Evolutionary conservation across 176 grass and related monocot species (phyloP).

Genomic region (Hordeum marinum): DNA sequence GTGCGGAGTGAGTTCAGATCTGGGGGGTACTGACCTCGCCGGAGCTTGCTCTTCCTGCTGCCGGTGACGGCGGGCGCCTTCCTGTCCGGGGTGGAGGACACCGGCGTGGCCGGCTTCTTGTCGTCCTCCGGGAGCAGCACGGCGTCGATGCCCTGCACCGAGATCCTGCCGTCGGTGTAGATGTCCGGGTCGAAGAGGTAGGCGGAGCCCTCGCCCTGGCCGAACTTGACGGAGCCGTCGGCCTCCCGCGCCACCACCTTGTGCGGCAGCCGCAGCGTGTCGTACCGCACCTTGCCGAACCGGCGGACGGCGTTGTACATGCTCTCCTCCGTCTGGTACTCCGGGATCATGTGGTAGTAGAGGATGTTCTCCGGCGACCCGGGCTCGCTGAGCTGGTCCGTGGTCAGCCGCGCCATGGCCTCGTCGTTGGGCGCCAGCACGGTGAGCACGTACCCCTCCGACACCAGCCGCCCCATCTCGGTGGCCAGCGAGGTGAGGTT

Average conservation of each 20-base stretch:
- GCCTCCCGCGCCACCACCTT: conserved; percentile 85
- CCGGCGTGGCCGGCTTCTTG: conserved; percentile 4
- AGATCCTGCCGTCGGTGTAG: conserved; percentile 93
- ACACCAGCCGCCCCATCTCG: conserved; percentile 91
- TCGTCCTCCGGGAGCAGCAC: conserved; percentile 73
- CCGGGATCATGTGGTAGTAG: conserved; percentile 96
- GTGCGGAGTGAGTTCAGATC: conserved; percentile 33
- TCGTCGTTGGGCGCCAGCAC: conserved; percentile 91
- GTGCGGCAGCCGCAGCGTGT: conserved; percentile 86
- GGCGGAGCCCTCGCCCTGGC: conserved; percentile 65
- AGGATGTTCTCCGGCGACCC: conserved; percentile 93
- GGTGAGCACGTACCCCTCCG: conserved; percentile 86
- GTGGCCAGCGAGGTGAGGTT: conserved; percentile 89
- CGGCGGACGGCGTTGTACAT: conserved; percentile 97
- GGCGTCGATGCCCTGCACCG: conserved; percentile 92
- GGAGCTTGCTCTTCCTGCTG: conserved; percentile 47
- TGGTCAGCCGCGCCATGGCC: conserved; percentile 75
- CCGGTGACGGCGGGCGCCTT: conserved; percentile 50
- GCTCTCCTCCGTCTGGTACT: conserved; percentile 99
- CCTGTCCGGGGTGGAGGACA: conserved; percentile 3
- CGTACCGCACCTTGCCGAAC: conserved; percentile 86
- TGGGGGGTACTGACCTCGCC: conserved; percentile 65
- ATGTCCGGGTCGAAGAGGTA: conserved; percentile 99
- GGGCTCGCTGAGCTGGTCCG: conserved; percentile 83
- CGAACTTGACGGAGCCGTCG: conserved; percentile 98